Evolutionary conservation across 1,139 yeast genomes (phyloP).

Genomic region (Hansenula lynferdii): DNA sequence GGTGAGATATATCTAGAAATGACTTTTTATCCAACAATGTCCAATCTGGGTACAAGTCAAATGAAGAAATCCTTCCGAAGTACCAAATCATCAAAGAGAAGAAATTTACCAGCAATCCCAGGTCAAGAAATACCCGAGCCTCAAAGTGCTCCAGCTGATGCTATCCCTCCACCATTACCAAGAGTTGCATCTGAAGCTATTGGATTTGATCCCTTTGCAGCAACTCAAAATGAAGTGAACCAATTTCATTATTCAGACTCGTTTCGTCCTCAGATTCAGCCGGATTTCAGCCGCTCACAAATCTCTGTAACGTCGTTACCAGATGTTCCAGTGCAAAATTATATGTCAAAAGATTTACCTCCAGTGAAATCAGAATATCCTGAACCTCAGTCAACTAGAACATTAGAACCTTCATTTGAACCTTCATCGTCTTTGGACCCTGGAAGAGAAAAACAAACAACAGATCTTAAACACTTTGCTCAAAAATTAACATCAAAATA

Average conservation of each 20-base stretch:
- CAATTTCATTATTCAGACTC: too few relatives aligned
- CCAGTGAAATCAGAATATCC: too few relatives aligned
- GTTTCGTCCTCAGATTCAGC: too few relatives aligned
- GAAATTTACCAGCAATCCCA: slow-evolving; percentile 35
- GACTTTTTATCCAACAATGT: slow-evolving; percentile 78
- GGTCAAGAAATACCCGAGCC: slow-evolving; percentile 20
- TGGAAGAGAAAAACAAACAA: slow-evolving; percentile 1
- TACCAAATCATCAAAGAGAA: slow-evolving; percentile 22
- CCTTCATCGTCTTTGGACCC: slow-evolving; percentile 1
- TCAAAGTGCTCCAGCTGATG: slow-evolving; percentile 1
- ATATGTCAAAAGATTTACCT: slow-evolving; percentile 2
- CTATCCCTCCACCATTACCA: slow-evolving; percentile 24
- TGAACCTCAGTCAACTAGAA: too few relatives aligned
- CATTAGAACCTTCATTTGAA: too few relatives aligned
- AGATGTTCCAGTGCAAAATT: slow-evolving; percentile 15
- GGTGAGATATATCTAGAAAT: slow-evolving; percentile 88
- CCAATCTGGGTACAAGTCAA: slow-evolving; percentile 7
- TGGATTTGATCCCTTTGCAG: background rate
- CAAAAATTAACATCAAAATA: slow-evolving; percentile 13
- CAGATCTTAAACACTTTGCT: slow-evolving; percentile 11
- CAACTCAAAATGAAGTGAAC: too few relatives aligned
- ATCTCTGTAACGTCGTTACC: slow-evolving; percentile 16
- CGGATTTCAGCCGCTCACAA: slow-evolving; percentile 1
- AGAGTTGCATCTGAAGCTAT: slow-evolving; percentile 6
- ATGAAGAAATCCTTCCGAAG: slow-evolving; percentile 1